These are phyloP conservation scores for Rhizophlyctis rosea DNA, from an alignment of 192 early-diverging fungal species.

Conservation along the genomic window DNA sequence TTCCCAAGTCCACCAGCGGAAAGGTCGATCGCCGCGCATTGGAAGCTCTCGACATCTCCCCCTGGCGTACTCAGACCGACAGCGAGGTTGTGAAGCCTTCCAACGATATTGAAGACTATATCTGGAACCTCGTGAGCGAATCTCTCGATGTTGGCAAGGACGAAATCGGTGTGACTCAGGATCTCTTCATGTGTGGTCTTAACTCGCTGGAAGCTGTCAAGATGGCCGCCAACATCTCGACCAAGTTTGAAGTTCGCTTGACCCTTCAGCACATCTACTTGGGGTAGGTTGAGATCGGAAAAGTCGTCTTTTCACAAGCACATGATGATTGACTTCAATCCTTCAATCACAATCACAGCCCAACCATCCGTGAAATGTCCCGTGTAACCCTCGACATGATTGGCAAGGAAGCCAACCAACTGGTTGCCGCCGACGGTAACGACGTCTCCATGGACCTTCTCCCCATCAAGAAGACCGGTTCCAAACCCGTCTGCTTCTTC, in stretches of 20 bases:
- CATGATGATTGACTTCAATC: neutral
- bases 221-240: neutral
- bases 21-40: neutral
- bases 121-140: too few relatives aligned
- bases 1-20: neutral
- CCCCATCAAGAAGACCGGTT: neutral
- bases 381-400: neutral
- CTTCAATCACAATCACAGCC: neutral
- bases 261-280: neutral
- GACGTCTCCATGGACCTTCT: neutral
- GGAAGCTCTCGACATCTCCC: neutral
- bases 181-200: neutral
- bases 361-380: neutral
- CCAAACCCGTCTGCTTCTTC: slow-evolving; percentile 4
- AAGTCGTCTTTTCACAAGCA: neutral
- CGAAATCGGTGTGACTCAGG: neutral
- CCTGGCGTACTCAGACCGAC: too few relatives aligned
- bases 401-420: neutral
- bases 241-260: neutral
- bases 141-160: neutral
- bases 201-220: slow-evolving; percentile 5
- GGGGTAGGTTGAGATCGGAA: too few relatives aligned
- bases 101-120: too few relatives aligned
- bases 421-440: neutral
- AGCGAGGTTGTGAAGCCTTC: neutral